Evolutionary conservation across 768 basidiomycete species (phyloP), one percentile per base, ranked within the genome.

Genomic region (Clitopilus passeckerianus): DNA sequence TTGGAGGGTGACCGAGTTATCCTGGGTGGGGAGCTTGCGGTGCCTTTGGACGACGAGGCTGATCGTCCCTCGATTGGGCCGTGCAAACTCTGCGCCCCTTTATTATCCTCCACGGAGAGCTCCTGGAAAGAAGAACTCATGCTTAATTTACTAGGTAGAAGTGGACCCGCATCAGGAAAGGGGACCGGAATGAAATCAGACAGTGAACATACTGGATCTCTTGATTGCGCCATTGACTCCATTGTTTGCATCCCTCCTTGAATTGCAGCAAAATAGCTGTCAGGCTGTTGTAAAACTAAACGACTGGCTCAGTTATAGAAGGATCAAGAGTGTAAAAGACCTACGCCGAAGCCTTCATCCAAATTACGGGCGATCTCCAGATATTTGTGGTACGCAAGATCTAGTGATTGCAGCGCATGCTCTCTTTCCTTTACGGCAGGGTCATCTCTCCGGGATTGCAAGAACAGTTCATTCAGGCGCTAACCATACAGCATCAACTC

Each of bases 221-320:
- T 54, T 86, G 81, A 60, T 86, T 82, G 43, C 95, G 79, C 16
- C 79, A 75, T 46, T 82, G 80, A 53, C 85, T 86, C 90, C 93
- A 97, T 4, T 79, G 78, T 64, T 82, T 83, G 69, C 91, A 94
- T 1, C 79, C 79, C 57, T 89, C 88, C 68, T 86, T 89, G 76
- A 93, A 91, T 61, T 87, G 82, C 6, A 79, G 74, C 1, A 96
- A 70, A 50, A 95, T 84, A 10, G 78, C 82, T 2, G 84, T 80
- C 57, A 98, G 81, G 65, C 92, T 90, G 61, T 93, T 94, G 70
- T 99, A 96, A 68, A 98, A 98, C 90, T 95, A 61, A 37, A 41
- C 6, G 0, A 57, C 35, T 59, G 41, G 34, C 9, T 53, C 24
- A 16, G 54, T 54, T 53, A 35, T 15, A 46, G 22, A 34, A 10